Percentiles rank a stretch among this genome's conserved stretches.
Evolutionary conservation across 192 early-diverging fungal genomes (phyloP).

Genomic region (Chytriomyces hyalinus): DNA sequence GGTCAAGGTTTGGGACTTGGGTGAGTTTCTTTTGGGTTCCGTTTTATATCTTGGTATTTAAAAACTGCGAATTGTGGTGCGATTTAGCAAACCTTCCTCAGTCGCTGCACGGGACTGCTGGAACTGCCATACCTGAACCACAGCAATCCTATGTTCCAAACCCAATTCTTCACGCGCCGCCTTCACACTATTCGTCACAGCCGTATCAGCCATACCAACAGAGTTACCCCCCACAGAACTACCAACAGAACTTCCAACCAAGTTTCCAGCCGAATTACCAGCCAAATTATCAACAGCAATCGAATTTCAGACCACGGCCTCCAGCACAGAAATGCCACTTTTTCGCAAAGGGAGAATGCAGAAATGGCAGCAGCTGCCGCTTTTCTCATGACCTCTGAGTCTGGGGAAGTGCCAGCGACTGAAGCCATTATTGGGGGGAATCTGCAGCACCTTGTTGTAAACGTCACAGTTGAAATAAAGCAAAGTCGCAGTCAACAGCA

Average conservation of each 20-base stretch:
- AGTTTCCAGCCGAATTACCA: too few relatives aligned
- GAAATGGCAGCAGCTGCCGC: slow-evolving; percentile 25
- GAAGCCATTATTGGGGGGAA: too few relatives aligned
- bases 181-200: not conserved
- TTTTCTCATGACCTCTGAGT: slow-evolving; percentile 8
- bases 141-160: not conserved
- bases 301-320: not conserved
- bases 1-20: slow-evolving; percentile 32
- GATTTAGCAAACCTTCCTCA: not conserved
- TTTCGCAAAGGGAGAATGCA: slow-evolving; percentile 30
- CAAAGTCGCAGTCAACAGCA: too few relatives aligned
- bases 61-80: not conserved
- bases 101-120: not conserved
- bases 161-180: not conserved
- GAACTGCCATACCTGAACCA: not conserved
- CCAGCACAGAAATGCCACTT: not conserved
- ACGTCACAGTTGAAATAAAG: too few relatives aligned
- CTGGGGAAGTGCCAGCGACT: too few relatives aligned
- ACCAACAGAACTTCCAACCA: too few relatives aligned
- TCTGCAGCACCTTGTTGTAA: too few relatives aligned
- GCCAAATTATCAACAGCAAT: not conserved
- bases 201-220: too few relatives aligned
- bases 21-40: slow-evolving; percentile 7
- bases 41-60: not conserved
- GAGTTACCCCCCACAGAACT: too few relatives aligned